Evolutionary conservation across 106 monocot genomes (phyloP).

Genomic region (Chionographis japonica): DNA sequence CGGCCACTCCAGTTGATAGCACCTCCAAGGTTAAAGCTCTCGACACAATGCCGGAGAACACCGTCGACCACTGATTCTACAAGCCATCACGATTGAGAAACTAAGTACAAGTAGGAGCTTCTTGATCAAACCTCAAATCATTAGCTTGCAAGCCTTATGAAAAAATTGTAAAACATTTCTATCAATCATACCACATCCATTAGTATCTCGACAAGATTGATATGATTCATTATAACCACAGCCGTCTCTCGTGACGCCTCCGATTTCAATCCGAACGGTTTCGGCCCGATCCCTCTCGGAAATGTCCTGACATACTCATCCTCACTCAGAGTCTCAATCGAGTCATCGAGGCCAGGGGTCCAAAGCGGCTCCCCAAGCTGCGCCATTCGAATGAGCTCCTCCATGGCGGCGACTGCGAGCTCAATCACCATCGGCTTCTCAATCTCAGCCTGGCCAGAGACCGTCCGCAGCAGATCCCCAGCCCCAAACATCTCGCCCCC

Average conservation of each 20-base stretch:
- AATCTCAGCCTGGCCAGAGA: slow-evolving; percentile 30
- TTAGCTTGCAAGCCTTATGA: background rate
- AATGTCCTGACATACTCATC: slow-evolving; percentile 73
- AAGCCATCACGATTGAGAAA: background rate
- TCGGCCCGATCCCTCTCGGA: slow-evolving; percentile 69
- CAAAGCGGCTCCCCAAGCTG: slow-evolving; percentile 79
- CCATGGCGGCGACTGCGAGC: slow-evolving; percentile 91
- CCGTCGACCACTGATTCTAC: slow-evolving; percentile 82
- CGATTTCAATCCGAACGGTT: slow-evolving; percentile 53
- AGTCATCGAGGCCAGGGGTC: slow-evolving; percentile 22
- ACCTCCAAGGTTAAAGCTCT: slow-evolving; percentile 82
- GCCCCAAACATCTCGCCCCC: slow-evolving; percentile 36
- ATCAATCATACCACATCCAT: slow-evolving; percentile 79
- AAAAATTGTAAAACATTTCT: background rate
- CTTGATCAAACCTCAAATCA: background rate
- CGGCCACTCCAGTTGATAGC: slow-evolving; percentile 93
- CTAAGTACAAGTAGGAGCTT: too few species aligned
- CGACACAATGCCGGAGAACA: slow-evolving; percentile 84
- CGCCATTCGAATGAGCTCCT: slow-evolving; percentile 85
- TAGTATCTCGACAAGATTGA: slow-evolving; percentile 80
- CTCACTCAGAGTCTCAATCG: slow-evolving; percentile 50
- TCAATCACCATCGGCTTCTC: slow-evolving; percentile 80
- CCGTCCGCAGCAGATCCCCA: slow-evolving; percentile 40
- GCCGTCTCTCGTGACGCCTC: slow-evolving; percentile 75
- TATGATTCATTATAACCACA: slow-evolving; percentile 79